phyloP scores from a whole-genome alignment of 2,329 filamentous ascomycete genomes.

The Ophiocordyceps unilateralis region DNA sequence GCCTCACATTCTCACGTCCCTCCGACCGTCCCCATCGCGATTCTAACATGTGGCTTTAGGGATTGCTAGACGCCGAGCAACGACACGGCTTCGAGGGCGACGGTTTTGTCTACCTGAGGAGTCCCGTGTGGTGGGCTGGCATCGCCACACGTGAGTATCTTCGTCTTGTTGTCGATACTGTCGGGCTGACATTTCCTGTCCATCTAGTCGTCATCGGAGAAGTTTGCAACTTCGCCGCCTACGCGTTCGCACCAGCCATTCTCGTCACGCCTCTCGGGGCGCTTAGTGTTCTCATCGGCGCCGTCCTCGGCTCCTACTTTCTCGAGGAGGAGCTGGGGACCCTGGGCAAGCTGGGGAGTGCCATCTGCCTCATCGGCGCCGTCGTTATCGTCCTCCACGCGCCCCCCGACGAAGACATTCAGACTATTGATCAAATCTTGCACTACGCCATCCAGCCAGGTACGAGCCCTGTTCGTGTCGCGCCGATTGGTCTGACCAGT shows the following conservation, averaged over 20 bases:
- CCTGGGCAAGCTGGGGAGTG: conserved; percentile 84
- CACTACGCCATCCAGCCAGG: conserved; percentile 81
- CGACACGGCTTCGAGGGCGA: conserved; percentile 93
- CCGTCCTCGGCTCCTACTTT: conserved; percentile 89
- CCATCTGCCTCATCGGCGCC: conserved; percentile 87
- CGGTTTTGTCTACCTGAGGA: conserved; percentile 84
- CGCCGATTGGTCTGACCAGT: conserved; percentile 2
- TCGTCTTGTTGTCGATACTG: not conserved
- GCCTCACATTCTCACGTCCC: not conserved
- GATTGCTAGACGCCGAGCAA: conserved; percentile 78
- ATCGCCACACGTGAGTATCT: conserved; percentile 63
- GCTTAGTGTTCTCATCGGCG: conserved; percentile 84
- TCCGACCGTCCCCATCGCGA: not conserved
- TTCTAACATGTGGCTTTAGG: conserved; percentile 28
- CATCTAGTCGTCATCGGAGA: conserved; percentile 72
- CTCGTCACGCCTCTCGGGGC: conserved; percentile 90
- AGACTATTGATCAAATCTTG: conserved; percentile 83
- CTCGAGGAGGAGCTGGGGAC: conserved; percentile 79
- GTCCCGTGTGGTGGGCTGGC: conserved; percentile 94
- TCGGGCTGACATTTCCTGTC: conserved; percentile 7
- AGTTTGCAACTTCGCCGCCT: conserved; percentile 92
- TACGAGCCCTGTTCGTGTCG: conserved; percentile 21
- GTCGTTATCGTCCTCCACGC: conserved; percentile 97
- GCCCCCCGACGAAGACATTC: conserved; percentile 79
- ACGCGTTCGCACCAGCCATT: conserved; percentile 97